A percentile compares a stretch with the other conserved stretches of the same genome.
phyloP scores from a whole-genome alignment of 257 asterid genomes.

The Gentiana straminea region DNA sequence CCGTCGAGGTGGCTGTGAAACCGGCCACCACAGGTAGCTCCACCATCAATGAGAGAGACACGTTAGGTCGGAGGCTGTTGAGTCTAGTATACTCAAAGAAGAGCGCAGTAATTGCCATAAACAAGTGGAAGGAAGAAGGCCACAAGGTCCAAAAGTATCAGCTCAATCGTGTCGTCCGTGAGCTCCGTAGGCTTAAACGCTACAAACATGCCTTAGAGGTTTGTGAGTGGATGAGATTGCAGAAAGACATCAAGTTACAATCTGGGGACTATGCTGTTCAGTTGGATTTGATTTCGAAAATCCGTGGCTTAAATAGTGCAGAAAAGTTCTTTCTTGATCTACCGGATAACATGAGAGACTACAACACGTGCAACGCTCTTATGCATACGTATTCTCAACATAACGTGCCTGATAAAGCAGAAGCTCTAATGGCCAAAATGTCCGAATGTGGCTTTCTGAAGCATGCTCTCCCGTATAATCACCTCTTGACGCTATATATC shows the following conservation, averaged over 20 bases:
- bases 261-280: constrained; percentile 93
- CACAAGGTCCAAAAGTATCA: constrained; percentile 58
- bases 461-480: constrained; percentile 72
- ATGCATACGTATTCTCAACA: constrained; percentile 76
- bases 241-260: constrained; percentile 63
- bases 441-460: constrained; percentile 64
- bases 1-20: constrained; percentile 23
- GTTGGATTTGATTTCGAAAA: constrained; percentile 71
- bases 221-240: constrained; percentile 88
- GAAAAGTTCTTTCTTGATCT: constrained; percentile 81
- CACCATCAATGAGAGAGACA: constrained; percentile 30
- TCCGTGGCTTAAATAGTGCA: constrained; percentile 80
- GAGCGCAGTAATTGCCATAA: constrained; percentile 10
- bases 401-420: constrained; percentile 52
- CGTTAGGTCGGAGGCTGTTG: constrained; percentile 24
- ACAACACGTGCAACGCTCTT: constrained; percentile 69
- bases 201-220: constrained; percentile 81
- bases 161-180: constrained; percentile 79
- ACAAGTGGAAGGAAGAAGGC: constrained; percentile 88
- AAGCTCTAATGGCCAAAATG: constrained; percentile 74
- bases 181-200: constrained; percentile 70
- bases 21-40: constrained; percentile 7
- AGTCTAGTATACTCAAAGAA: too few species aligned
- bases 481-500: constrained; percentile 66
- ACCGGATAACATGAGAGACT: constrained; percentile 63